Conservation (phyloP, 2,329 filamentous ascomycete genomes). For the Podosphaera aphanis region DNA sequence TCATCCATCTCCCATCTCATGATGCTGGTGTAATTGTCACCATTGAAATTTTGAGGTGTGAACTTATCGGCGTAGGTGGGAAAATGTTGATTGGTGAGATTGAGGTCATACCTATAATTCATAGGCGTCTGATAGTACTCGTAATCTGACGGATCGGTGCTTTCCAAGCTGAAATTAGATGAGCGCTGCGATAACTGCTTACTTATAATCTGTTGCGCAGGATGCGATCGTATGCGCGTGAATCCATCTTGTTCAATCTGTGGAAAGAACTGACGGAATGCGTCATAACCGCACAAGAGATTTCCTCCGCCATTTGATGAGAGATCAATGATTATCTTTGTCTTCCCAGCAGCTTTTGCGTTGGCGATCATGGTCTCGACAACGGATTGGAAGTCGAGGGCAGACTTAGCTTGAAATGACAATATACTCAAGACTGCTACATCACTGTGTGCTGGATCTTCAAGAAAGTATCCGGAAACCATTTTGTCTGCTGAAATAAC, state of each 20-base stretch:
- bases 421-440: slow-evolving; percentile 11
- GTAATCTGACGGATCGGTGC: slow-evolving; percentile 5
- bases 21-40: slow-evolving; percentile 6
- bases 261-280: slow-evolving; percentile 22
- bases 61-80: slow-evolving; percentile 8
- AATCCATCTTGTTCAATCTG: slow-evolving; percentile 10
- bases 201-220: slow-evolving; percentile 8
- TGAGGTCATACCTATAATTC: slow-evolving; percentile 10
- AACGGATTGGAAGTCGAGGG: slow-evolving; percentile 9
- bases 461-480: slow-evolving; percentile 12
- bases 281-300: slow-evolving; percentile 22
- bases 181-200: slow-evolving; percentile 5
- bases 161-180: slow-evolving; percentile 5
- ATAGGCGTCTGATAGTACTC: slow-evolving; percentile 5
- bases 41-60: slow-evolving; percentile 5
- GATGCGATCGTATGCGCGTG: slow-evolving; percentile 8
- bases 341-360: slow-evolving; percentile 24
- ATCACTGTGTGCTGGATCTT: slow-evolving; percentile 7
- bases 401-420: slow-evolving; percentile 7
- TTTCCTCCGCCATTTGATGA: slow-evolving; percentile 33
- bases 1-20: slow-evolving; percentile 11
- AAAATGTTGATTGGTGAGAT: slow-evolving; percentile 8
- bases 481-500: slow-evolving; percentile 8
- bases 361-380: slow-evolving; percentile 20
- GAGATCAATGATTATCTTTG: slow-evolving; percentile 38